Evolutionary conservation across 768 basidiomycete species (phyloP).

Genomic region (Mycena leptocephala): DNA sequence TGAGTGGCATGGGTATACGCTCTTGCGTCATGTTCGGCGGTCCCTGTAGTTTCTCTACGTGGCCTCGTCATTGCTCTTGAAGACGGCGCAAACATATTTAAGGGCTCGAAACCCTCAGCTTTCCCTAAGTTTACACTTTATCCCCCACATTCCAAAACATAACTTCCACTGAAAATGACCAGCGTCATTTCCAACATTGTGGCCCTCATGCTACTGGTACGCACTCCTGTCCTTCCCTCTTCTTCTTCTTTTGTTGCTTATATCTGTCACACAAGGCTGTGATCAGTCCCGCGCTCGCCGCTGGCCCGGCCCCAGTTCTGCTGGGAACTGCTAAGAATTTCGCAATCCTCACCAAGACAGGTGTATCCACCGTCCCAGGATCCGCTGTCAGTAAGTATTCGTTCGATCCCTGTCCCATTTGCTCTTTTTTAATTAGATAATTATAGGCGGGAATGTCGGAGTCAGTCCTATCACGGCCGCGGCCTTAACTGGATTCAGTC

Average conservation of each 20-base stretch:
- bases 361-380: background rate
- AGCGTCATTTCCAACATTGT: background rate
- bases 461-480: background rate
- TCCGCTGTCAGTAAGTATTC: background rate
- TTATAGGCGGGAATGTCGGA: background rate
- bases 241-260: background rate
- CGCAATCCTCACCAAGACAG: background rate
- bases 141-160: background rate
- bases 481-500: conserved; percentile 1
- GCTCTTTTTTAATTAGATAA: background rate
- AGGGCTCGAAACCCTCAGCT: background rate
- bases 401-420: background rate
- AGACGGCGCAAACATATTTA: background rate
- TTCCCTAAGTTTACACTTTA: background rate
- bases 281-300: background rate
- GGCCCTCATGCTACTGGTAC: background rate
- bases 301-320: background rate
- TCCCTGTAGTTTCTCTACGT: background rate
- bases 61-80: background rate
- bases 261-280: background rate
- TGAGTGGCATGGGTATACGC: background rate
- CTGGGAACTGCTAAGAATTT: background rate
- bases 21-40: background rate
- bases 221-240: background rate
- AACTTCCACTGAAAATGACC: background rate